Evolutionary conservation across 371 early-diverging fungal species (phyloP).

Genomic region (Dichotomocladium elegans): DNA sequence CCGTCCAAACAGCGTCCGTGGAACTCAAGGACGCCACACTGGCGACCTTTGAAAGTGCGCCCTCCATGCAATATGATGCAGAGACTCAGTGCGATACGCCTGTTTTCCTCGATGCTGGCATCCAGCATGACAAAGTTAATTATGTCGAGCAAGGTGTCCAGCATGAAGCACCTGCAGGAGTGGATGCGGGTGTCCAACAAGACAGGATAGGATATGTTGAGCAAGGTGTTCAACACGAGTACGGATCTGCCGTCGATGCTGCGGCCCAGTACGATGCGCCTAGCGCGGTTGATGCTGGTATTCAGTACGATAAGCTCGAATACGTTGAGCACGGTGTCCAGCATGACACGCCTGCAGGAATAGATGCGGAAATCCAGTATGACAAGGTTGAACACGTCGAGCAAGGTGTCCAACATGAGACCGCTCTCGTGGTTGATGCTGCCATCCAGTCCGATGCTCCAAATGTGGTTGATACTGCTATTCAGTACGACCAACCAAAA

Average conservation of each 20-base stretch:
- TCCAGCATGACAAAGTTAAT: no score
- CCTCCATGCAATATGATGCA: not conserved
- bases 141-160: no score
- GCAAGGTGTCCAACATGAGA: conserved; percentile 1
- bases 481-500: no score
- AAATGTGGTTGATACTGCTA: no score
- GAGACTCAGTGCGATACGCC: conserved; percentile 17
- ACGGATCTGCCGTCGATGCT: no score
- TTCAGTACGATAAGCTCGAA: not conserved
- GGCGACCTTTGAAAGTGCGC: not conserved
- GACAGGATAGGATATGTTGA: no score
- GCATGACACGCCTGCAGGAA: not conserved
- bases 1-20: not conserved
- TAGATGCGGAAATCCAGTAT: conserved; percentile 7
- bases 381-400: conserved; percentile 2
- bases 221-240: not conserved
- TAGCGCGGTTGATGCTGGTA: not conserved
- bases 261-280: not conserved
- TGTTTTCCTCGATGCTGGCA: no score
- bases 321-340: conserved; percentile 1
- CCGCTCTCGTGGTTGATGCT: not conserved
- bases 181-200: not conserved
- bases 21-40: not conserved
- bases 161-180: no score
- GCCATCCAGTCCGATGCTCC: conserved; percentile 18